Evolutionary conservation across 1,139 yeast species (phyloP), one percentile per base, ranked within the genome.

Genomic region (Pichia sp.): DNA sequence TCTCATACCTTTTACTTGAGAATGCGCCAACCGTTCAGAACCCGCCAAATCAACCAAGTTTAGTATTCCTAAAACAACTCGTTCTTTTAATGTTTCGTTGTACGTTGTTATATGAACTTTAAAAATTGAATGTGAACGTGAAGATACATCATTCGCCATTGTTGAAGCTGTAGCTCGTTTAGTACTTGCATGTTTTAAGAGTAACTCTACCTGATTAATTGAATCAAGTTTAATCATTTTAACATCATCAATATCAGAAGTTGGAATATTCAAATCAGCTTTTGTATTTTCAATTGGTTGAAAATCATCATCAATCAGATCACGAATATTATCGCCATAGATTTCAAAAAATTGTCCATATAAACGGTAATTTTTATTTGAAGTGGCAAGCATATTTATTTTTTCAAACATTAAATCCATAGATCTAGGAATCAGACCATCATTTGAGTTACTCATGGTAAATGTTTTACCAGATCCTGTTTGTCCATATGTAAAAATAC

Each of bases 401-500:
- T 82, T 77, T 27, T 73, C 66, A 58, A 87, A 90, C 5, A 92
- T 83, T 57, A 84, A 87, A 7, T 68, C 63, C 4, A 90, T 73
- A 0, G 97, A 85, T 24, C 79, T 68, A 1, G 96, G 90, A 31
- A 90, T 87, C 72, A 92, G 80, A 24, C 98, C 98, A 57, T 80
- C 82, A 3, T 64, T 55, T 0, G 76, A 68, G 37, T 73, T 74
- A 1, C 94, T 76, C 98, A 92, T 92, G 0, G 98, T 92, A 61
- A 68, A 82, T 0, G 97, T 90, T 61, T 92, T 92, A 4, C 98
- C 98, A 0, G 97, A 89, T 0, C 98, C 97, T 0, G 98, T 92
- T 65, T 92, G 98, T 0, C 98, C 98, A 63, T 92, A 92, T 0
- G 98, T 96, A 68, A 92, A 89, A 2, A 92, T 89, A 62, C 97